A percentile compares a stretch with the other conserved stretches of the same genome.
Evolutionary conservation across 2,329 filamentous ascomycete genomes (phyloP).

Genomic region (Trichoderma sp.): DNA sequence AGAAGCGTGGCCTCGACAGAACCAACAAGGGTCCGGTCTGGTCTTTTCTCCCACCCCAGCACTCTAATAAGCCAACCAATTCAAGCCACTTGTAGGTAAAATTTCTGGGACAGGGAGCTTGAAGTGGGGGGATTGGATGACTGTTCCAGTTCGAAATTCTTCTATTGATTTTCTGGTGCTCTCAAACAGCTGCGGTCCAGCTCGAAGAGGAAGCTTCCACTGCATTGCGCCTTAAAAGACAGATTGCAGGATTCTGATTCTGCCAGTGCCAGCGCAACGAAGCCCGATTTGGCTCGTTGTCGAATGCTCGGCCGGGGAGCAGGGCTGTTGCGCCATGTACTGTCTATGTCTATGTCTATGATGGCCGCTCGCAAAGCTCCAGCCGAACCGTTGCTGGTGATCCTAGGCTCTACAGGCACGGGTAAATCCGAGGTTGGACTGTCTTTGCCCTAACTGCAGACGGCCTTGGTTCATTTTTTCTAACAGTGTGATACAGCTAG

Average conservation of each 20-base stretch:
- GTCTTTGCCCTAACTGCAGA: background rate
- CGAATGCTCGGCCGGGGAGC: constrained; percentile 30
- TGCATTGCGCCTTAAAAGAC: background rate
- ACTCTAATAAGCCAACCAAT: constrained; percentile 11
- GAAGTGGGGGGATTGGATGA: constrained; percentile 11
- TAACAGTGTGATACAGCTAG: constrained; percentile 61
- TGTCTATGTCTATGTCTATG: constrained; percentile 24
- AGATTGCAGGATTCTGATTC: background rate
- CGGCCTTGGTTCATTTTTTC: background rate
- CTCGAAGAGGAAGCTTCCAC: background rate
- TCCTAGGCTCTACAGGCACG: constrained; percentile 88
- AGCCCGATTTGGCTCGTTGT: constrained; percentile 19
- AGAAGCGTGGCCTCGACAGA: constrained; percentile 20
- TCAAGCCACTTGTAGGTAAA: constrained; percentile 11
- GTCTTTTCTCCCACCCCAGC: background rate
- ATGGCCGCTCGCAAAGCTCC: constrained; percentile 43
- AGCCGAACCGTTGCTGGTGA: constrained; percentile 66
- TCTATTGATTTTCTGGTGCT: background rate
- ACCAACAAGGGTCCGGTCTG: background rate
- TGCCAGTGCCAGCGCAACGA: background rate
- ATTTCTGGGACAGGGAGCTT: background rate
- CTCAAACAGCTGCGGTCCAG: background rate
- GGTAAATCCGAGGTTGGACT: constrained; percentile 80
- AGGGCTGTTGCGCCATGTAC: constrained; percentile 33
- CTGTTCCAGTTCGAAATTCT: constrained; percentile 7